Evolutionary conservation across 352 stramenopile genomes (phyloP), one percentile per base, ranked within the genome.

Genomic region (Blastocystis sp.): DNA sequence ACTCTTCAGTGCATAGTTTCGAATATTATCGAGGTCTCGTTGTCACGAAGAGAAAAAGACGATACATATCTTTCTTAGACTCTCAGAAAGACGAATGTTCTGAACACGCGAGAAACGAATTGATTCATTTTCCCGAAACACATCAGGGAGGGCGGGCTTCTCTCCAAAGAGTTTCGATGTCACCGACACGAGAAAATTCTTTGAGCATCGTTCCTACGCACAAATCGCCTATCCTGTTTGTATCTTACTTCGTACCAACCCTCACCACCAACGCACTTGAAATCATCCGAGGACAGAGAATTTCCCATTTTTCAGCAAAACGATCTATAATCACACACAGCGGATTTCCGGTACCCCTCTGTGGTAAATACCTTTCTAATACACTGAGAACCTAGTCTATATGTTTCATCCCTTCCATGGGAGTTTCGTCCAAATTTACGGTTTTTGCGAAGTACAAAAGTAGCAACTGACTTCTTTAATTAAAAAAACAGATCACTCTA

Each of bases 81-180:
- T 76, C 45, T 88, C 77, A 20, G 77, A 88, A 9, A 88, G 41
- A 26, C 77, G 62, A 69, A 88, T 76, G 53, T 88, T 88, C 47
- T 88, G 77, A 45, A 88, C 66, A 18, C 77, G 47, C 13, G 77
- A 88, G 47, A 88, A 88, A 45, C 66, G 62, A n/a, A 88, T 88
- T 3, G 77, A 88, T 47, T 88, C 77, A n/a, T 88, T 88, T 26
- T 76, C 45, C 2, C 77, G 55, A 64, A 88, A 88, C 9, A 88
- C 62, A 41, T 77, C 47, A 26, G 66, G 45, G 26, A 88, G 55
- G 13, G 9, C 18, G 37, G 62, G 66, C 3, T 43, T 77, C 20
- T 88, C 77, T 63, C 41, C 66, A n/a, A 88, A 88, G n/a, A 88
- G 63, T 41, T 88, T 88, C 13, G 6, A 39, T 13, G 77, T 76